Evolutionary conservation across 495 filamentous ascomycete species (phyloP), one percentile per base, ranked within the genome.

Genomic region (Aspergillus sclerotioniger): DNA sequence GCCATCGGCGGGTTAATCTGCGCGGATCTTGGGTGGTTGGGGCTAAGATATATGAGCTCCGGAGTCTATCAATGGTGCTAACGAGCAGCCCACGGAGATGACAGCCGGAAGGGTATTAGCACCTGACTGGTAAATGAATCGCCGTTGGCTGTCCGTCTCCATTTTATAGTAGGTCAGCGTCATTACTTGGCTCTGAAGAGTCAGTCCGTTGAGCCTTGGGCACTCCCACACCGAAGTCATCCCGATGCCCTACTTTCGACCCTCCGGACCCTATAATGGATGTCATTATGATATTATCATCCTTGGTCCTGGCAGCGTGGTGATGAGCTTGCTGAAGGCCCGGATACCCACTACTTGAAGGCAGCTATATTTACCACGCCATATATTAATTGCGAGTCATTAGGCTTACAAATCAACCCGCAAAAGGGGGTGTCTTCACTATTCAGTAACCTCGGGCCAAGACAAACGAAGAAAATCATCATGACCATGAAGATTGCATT

Each of bases 1-100:
- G 47, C 47, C 47, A 50, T 50, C 47, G 25, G 31, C 47, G 47
- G 47, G 15, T 50, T 28, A 50, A 32, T 50, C 47, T 31, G 47
- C 28, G 47, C 47, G 47, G 47, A 50, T 50, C 47, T 50, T 44
- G 45, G 35, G 35, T 21, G 35, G 13, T 47, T n/a, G 28, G 46
- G 28, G 20, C 31, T 15, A n/a, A 48, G 45, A 35, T 20, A 46
- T 25, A 15, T 20, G 29, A 15, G 32, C 45, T 39, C 13, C n/a
- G 37, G 20, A 21, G 28, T 48, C 45, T 56, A 41, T 41, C 33
- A 39, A 17, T 56, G n/a, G 45, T 28, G 39, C 39, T 51, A 51
- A 58, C 52, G 58, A 53, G 46, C 60, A 49, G 46, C 25, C 54
- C 49, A 57, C 49, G 56, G 39, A 60, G 55, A 56, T 64, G 57